Evolutionary conservation across 345 rosid species (phyloP).

Genomic region (Brassica rapa): DNA sequence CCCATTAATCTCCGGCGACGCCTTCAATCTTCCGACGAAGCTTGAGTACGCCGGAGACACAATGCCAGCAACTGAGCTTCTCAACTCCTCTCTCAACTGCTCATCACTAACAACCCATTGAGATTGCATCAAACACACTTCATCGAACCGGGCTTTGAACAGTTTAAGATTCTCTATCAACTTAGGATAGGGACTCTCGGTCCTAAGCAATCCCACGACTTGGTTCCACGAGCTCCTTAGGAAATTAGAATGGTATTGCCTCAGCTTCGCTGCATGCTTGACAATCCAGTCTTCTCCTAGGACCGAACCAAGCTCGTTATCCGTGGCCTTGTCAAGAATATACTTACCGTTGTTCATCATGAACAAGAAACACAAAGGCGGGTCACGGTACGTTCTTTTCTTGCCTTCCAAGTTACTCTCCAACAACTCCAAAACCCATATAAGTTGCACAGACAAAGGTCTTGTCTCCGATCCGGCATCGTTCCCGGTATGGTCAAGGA

Average conservation of each 20-base stretch:
- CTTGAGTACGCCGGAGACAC: slow-evolving; percentile 59
- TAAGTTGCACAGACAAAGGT: slow-evolving; percentile 65
- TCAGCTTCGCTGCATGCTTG: slow-evolving; percentile 68
- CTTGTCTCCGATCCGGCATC: slow-evolving; percentile 44
- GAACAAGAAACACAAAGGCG: slow-evolving; percentile 62
- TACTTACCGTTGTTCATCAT: slow-evolving; percentile 89
- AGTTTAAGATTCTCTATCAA: slow-evolving; percentile 52
- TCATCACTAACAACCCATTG: slow-evolving; percentile 58
- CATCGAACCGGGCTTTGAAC: slow-evolving; percentile 54
- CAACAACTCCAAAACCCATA: slow-evolving; percentile 84
- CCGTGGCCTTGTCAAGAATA: slow-evolving; percentile 71
- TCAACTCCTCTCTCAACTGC: slow-evolving; percentile 60
- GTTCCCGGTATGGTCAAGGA: slow-evolving; percentile 59
- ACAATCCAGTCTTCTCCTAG: slow-evolving; percentile 81
- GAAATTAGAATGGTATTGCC: slow-evolving; percentile 59
- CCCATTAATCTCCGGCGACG: slow-evolving; percentile 52
- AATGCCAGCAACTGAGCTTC: slow-evolving; percentile 46
- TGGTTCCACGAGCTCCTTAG: slow-evolving; percentile 76
- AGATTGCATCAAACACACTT: slow-evolving; percentile 54
- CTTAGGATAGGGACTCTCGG: slow-evolving; percentile 41
- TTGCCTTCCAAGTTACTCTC: slow-evolving; percentile 90
- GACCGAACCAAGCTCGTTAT: slow-evolving; percentile 62
- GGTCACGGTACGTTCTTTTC: slow-evolving; percentile 64
- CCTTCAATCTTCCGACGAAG: slow-evolving; percentile 51
- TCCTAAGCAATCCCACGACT: slow-evolving; percentile 55